phyloP scores from a whole-genome alignment of 257 asterid genomes.

The Pogostemon cablin region DNA sequence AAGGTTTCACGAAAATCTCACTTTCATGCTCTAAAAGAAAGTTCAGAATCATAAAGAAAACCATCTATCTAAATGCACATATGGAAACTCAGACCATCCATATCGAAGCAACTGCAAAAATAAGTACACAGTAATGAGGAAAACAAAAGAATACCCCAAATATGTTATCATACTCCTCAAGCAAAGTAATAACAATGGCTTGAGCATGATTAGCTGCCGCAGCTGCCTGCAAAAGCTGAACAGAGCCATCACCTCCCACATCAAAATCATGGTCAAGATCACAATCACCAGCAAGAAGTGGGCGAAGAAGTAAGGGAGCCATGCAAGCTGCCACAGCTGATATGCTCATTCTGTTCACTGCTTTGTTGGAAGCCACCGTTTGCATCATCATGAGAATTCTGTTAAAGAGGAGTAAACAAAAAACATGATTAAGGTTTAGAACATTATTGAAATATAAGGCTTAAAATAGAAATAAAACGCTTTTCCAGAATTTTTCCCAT shows the following conservation, averaged over 20 bases:
- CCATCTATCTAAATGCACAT: no score
- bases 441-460: not conserved
- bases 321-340: slow-evolving; percentile 99
- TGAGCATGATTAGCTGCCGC: slow-evolving; percentile 99
- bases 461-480: no score
- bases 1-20: no score
- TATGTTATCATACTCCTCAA: slow-evolving; percentile 81
- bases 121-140: not conserved
- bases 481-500: no score
- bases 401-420: slow-evolving; percentile 40
- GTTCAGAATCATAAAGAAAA: no score
- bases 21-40: no score
- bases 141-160: slow-evolving; percentile 73
- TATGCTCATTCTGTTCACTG: slow-evolving; percentile 84
- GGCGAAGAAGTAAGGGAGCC: slow-evolving; percentile 99
- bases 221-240: slow-evolving; percentile 96
- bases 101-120: slow-evolving; percentile 22
- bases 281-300: slow-evolving; percentile 97
- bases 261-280: slow-evolving; percentile 72
- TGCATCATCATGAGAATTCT: slow-evolving; percentile 95
- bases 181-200: slow-evolving; percentile 88
- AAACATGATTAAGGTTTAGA: slow-evolving; percentile 10
- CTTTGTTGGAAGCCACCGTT: slow-evolving; percentile 77
- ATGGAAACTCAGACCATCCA: no score
- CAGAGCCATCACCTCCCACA: slow-evolving; percentile 86